Evolutionary conservation across 306 rosid species (phyloP).

Genomic region (Vigna mungo): DNA sequence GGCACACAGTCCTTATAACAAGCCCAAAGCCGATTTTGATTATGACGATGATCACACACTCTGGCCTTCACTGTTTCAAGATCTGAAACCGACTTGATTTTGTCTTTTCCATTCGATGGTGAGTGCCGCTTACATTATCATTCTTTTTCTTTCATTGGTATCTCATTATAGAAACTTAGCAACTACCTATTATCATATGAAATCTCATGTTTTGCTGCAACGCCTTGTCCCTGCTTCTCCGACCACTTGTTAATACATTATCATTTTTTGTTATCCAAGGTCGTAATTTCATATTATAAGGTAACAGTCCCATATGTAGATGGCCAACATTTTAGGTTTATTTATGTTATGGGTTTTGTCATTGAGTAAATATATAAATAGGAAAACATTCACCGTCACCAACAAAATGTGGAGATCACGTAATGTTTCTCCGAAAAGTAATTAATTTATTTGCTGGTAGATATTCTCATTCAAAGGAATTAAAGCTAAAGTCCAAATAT

Average conservation of each 20-base stretch:
- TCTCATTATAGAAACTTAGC: background rate
- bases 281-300: background rate
- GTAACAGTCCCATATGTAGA: background rate
- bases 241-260: slow-evolving; percentile 40
- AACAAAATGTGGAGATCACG: background rate
- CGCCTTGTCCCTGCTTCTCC: slow-evolving; percentile 11
- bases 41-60: slow-evolving; percentile 69
- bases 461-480: background rate
- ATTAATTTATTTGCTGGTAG: background rate
- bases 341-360: background rate
- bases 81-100: slow-evolving; percentile 78
- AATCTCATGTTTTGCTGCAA: slow-evolving; percentile 30
- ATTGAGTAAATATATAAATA: background rate
- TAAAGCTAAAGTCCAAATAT: background rate
- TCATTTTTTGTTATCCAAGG: background rate
- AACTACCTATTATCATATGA: slow-evolving; percentile 14
- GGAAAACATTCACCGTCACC: background rate
- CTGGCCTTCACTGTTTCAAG: slow-evolving; percentile 86
- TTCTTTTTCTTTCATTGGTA: background rate
- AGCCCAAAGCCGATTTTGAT: slow-evolving; percentile 50
- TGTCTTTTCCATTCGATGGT: slow-evolving; percentile 19
- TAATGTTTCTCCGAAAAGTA: background rate
- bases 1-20: slow-evolving; percentile 50
- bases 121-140: slow-evolving; percentile 32
- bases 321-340: background rate